Evolutionary conservation across 768 basidiomycete genomes (phyloP).

Genomic region (Gelatoporia subvermispora): DNA sequence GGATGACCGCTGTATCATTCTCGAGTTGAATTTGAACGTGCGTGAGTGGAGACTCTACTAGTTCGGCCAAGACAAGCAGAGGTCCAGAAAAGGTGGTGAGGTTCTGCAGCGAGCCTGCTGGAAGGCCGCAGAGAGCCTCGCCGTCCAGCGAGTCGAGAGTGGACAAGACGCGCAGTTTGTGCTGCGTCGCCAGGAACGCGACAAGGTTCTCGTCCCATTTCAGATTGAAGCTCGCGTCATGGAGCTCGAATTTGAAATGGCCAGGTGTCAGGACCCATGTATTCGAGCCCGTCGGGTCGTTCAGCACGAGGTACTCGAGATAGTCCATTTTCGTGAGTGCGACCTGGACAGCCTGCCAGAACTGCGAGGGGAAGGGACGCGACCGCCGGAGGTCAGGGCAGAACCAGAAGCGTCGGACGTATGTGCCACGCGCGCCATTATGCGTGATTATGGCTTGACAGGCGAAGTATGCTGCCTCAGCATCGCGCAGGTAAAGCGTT

Average conservation of each 20-base stretch:
- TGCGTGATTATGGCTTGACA: slow-evolving; percentile 33
- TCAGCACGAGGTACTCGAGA: slow-evolving; percentile 40
- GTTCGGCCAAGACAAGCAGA: slow-evolving; percentile 35
- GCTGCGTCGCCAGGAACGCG: slow-evolving; percentile 46
- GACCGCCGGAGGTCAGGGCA: slow-evolving; percentile 28
- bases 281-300: slow-evolving; percentile 33
- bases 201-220: slow-evolving; percentile 43
- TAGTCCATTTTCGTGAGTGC: slow-evolving; percentile 41
- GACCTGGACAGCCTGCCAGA: slow-evolving; percentile 41
- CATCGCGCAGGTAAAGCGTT: slow-evolving; percentile 33
- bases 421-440: slow-evolving; percentile 30
- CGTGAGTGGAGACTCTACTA: slow-evolving; percentile 36
- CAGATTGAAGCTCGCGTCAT: slow-evolving; percentile 43
- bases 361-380: slow-evolving; percentile 23
- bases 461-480: slow-evolving; percentile 29
- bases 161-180: slow-evolving; percentile 36
- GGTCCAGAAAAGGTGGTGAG: slow-evolving; percentile 44
- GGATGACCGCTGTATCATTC: slow-evolving; percentile 26
- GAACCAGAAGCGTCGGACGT: slow-evolving; percentile 42
- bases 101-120: slow-evolving; percentile 27
- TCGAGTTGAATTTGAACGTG: slow-evolving; percentile 43
- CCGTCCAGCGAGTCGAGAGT: slow-evolving; percentile 13
- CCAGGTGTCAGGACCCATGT: slow-evolving; percentile 43
- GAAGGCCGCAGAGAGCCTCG: slow-evolving; percentile 9
- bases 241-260: slow-evolving; percentile 40